These are phyloP conservation scores for Limonium bicolor DNA, from an alignment of 148 eudicot genomes.

Conservation along the genomic window DNA sequence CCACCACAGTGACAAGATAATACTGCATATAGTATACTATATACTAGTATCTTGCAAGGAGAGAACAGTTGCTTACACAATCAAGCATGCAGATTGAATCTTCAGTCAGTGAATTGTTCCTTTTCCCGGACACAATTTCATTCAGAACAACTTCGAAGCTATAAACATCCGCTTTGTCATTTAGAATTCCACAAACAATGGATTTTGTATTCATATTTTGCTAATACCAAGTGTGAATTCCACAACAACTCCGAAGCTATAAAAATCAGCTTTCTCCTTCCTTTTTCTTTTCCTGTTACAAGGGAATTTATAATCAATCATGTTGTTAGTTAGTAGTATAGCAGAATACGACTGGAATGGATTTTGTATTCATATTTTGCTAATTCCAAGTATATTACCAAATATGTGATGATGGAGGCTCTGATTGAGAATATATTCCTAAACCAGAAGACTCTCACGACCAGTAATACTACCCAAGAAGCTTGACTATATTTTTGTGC, in stretches of 20 bases:
- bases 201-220: slow-evolving; percentile 61
- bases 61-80: slow-evolving; percentile 15
- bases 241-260: no score
- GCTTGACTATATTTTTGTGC: slow-evolving; percentile 32
- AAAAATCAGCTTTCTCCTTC: no score
- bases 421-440: slow-evolving; percentile 30
- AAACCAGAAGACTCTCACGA: slow-evolving; percentile 40
- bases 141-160: slow-evolving; percentile 39
- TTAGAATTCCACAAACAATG: slow-evolving; percentile 25
- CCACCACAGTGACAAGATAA: no score
- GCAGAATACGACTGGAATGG: no score
- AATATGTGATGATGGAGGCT: slow-evolving; percentile 21
- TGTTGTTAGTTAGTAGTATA: no score
- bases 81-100: slow-evolving; percentile 22
- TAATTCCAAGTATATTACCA: no score
- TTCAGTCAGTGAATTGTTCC: slow-evolving; percentile 14
- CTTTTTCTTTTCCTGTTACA: no score
- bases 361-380: no score
- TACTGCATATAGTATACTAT: no score
- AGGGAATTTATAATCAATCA: no score
- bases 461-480: slow-evolving; percentile 36
- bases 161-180: slow-evolving; percentile 46
- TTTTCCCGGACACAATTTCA: slow-evolving; percentile 29
- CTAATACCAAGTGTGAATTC: no score
- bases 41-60: no score